Conservation (phyloP, 352 stramenopile species). For the Globisporangium abappressorium region DNA sequence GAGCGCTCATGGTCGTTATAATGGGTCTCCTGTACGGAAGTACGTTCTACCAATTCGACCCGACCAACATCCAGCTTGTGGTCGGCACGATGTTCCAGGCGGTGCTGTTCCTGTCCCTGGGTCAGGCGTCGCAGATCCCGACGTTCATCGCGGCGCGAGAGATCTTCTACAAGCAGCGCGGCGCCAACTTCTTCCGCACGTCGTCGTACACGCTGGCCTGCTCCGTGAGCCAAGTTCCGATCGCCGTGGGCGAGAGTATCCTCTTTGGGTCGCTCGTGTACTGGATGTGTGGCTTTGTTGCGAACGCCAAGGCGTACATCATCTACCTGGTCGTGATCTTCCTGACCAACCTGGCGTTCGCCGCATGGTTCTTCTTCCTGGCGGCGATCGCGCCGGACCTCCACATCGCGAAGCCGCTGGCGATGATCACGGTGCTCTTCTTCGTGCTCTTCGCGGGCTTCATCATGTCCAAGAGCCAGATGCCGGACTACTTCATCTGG, state of each 20-base stretch:
- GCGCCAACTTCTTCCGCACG: conserved; percentile 76
- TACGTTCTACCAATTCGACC: conserved; percentile 39
- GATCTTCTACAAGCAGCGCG: conserved; percentile 78
- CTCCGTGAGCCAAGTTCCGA: conserved; percentile 30
- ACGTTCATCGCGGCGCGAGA: conserved; percentile 55
- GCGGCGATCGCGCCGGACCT: conserved; percentile 22
- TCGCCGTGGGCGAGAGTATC: conserved; percentile 45
- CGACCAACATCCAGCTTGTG: conserved; percentile 22
- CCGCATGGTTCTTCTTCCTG: conserved; percentile 41
- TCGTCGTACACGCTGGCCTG: conserved; percentile 55
- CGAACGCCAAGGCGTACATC: conserved; percentile 22
- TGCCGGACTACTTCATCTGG: conserved; percentile 42
- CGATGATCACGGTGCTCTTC: conserved; percentile 28
- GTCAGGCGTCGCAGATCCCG: conserved; percentile 50
- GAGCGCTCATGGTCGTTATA: conserved; percentile 31
- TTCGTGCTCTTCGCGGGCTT: conserved; percentile 44
- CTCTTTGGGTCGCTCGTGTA: conserved; percentile 81
- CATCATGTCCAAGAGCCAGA: conserved; percentile 29
- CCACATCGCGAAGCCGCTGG: conserved; percentile 33
- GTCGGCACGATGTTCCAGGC: conserved; percentile 62
- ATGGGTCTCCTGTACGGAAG: conserved; percentile 38
- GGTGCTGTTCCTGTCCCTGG: conserved; percentile 55
- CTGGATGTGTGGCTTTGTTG: conserved; percentile 66
- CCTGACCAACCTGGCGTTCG: conserved; percentile 37
- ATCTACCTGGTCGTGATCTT: conserved; percentile 36